Percentiles rank a stretch among this genome's conserved stretches.
Conservation (phyloP, 2,329 filamentous ascomycete genomes). For the Epicoccum sorghinum region DNA sequence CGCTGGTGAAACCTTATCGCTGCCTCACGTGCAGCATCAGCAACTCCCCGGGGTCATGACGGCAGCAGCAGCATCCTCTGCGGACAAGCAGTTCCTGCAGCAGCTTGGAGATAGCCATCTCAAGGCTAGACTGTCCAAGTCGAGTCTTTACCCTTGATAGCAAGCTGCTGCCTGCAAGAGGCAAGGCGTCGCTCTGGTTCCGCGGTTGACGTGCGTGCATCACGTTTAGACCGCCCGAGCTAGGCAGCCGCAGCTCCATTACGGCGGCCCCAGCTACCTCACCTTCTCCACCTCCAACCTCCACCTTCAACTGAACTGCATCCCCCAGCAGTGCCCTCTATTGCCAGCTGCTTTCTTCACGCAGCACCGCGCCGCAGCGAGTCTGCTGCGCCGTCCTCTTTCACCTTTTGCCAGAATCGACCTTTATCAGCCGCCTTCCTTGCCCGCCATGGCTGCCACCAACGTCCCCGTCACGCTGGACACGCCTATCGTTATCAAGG, state of each 20-base stretch:
- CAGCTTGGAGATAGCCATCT: neutral
- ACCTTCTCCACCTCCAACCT: constrained; percentile 16
- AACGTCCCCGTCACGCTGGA: constrained; percentile 64
- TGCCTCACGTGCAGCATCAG: constrained; percentile 16
- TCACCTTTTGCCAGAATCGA: neutral
- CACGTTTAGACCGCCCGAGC: constrained; percentile 17
- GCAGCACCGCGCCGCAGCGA: constrained; percentile 17
- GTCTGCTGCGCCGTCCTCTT: constrained; percentile 16
- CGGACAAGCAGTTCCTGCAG: constrained; percentile 3
- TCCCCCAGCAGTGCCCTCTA: constrained; percentile 2
- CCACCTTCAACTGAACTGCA: constrained; percentile 7
- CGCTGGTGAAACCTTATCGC: constrained; percentile 16
- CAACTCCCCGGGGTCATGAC: neutral
- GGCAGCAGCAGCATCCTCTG: neutral
- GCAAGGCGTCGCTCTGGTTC: constrained; percentile 11
- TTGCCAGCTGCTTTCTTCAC: constrained; percentile 8
- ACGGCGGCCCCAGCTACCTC: constrained; percentile 17
- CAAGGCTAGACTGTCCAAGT: neutral
- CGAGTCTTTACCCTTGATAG: neutral
- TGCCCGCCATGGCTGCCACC: constrained; percentile 49
- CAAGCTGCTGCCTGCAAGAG: constrained; percentile 13
- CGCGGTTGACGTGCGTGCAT: constrained; percentile 16
- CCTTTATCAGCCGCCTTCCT: constrained; percentile 6
- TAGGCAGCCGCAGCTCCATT: constrained; percentile 20
- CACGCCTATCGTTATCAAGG: constrained; percentile 83